A percentile compares a stretch with the other conserved stretches of the same genome.
Evolutionary conservation across 176 grass and related monocot species (phyloP).

Genomic region (Carex littledalei): DNA sequence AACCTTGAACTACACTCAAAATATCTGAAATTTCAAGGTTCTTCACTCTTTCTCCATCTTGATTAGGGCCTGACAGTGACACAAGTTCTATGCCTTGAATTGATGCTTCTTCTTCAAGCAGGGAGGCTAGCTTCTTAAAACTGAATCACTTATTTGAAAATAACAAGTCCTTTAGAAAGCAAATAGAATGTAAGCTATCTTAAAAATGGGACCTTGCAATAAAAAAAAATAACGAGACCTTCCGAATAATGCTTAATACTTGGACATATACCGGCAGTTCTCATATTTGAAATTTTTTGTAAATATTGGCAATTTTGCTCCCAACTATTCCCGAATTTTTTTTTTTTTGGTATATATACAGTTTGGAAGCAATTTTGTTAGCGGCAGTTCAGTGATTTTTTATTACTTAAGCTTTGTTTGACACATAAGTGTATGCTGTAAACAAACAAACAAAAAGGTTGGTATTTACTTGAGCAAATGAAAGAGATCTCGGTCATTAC

Average conservation of each 20-base stretch:
- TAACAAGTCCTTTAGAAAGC: slow-evolving; percentile 1
- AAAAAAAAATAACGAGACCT: too few relatives aligned
- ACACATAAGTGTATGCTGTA: background rate
- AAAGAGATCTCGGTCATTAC: background rate
- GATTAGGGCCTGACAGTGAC: slow-evolving; percentile 27
- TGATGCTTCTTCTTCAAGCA: slow-evolving; percentile 51
- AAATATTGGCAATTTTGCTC: background rate
- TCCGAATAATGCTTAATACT: background rate
- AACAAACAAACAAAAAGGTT: background rate
- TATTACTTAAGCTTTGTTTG: background rate
- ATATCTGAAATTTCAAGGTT: slow-evolving; percentile 41
- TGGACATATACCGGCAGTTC: background rate
- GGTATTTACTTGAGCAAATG: background rate
- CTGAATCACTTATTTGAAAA: slow-evolving; percentile 34
- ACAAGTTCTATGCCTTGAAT: slow-evolving; percentile 20
- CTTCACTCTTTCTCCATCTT: slow-evolving; percentile 34
- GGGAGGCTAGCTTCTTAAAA: too few relatives aligned
- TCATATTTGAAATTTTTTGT: background rate
- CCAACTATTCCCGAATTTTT: background rate
- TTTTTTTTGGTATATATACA: background rate
- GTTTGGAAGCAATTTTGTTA: background rate
- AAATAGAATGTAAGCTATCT: background rate
- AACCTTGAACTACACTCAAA: slow-evolving; percentile 35
- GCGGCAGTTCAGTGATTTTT: background rate
- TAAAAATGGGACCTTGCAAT: background rate